These are phyloP conservation scores for Apostasia shenzhenica DNA, from an alignment of 106 monocot species.

Conservation along the genomic window DNA sequence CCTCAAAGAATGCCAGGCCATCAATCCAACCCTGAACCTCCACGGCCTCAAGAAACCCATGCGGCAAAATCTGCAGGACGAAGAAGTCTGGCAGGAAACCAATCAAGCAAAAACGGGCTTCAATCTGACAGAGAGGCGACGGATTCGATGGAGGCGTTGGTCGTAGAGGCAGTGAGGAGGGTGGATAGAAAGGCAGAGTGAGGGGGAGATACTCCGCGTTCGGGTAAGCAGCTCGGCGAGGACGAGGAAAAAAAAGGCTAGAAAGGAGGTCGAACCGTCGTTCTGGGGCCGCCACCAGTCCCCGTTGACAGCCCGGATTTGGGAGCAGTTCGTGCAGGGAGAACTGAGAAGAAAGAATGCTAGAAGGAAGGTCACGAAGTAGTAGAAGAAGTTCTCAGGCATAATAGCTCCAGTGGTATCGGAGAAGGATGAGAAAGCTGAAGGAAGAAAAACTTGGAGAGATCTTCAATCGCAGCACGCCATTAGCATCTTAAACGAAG, in stretches of 20 bases:
- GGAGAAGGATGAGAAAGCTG: neutral
- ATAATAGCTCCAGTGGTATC: neutral
- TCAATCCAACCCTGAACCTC: neutral
- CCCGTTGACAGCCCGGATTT: neutral
- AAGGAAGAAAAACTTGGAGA: neutral
- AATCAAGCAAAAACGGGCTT: neutral
- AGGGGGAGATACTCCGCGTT: neutral
- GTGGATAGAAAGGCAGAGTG: neutral
- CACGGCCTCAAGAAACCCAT: neutral
- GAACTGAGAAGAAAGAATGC: neutral
- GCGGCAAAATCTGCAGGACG: too few species aligned
- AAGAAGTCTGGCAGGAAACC: neutral
- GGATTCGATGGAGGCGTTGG: neutral
- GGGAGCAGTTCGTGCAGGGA: neutral
- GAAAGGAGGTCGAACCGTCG: neutral
- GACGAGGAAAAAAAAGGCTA: neutral
- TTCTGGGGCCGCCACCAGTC: neutral
- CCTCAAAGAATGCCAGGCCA: neutral
- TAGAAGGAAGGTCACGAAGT: neutral
- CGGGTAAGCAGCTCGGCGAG: neutral
- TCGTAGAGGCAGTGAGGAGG: neutral
- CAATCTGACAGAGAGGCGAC: neutral
- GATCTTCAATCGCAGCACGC: too few species aligned
- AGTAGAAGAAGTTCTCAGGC: neutral
- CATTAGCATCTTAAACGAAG: too few species aligned